Evolutionary conservation across 176 grass and related monocot genomes (phyloP).

Genomic region (Sorghum bicolor): DNA sequence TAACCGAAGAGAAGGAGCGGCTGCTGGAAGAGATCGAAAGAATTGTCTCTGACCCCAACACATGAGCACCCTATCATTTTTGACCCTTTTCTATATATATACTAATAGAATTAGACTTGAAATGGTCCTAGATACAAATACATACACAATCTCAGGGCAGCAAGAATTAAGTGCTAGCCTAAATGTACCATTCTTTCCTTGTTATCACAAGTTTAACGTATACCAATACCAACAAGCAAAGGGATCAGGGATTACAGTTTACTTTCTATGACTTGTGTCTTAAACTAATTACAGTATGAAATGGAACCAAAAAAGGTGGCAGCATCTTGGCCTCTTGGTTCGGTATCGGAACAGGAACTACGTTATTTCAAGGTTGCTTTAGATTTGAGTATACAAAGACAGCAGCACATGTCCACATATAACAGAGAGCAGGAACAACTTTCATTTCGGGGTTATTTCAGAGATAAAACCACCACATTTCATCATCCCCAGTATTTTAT

Average conservation of each 20-base stretch:
- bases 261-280: not conserved
- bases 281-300: not conserved
- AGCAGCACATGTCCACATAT: not conserved
- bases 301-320: not conserved
- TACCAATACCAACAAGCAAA: not conserved
- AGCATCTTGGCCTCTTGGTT: not conserved
- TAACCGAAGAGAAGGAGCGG: constrained; percentile 47
- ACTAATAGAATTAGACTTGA: constrained; percentile 19
- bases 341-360: not conserved
- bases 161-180: constrained; percentile 10
- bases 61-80: constrained; percentile 12
- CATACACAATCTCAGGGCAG: not conserved
- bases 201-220: constrained; percentile 21
- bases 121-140: constrained; percentile 33
- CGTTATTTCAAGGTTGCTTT: not conserved
- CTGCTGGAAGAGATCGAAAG: constrained; percentile 65
- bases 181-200: constrained; percentile 39
- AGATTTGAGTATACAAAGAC: not conserved
- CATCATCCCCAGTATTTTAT: not conserved
- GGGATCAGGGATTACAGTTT: not conserved
- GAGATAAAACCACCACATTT: not conserved
- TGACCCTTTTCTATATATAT: not conserved
- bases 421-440: not conserved
- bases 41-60: constrained; percentile 30
- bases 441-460: not conserved